Base-by-base conservation (phyloP, 2,329 filamentous ascomycete species). In the Fusarium tuaranense region DNA sequence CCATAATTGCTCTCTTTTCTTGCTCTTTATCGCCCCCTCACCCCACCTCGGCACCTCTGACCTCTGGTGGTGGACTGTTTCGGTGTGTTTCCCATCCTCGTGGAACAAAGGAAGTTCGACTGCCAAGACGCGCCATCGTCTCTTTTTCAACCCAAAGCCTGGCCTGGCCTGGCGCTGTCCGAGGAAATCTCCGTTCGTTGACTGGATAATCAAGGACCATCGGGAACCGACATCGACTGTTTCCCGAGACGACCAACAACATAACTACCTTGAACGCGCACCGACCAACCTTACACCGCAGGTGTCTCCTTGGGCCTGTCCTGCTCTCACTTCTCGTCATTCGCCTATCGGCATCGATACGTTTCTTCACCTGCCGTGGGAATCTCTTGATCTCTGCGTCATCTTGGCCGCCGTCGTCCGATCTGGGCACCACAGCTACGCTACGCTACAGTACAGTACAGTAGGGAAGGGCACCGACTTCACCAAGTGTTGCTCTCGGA, bases 71-170 rank as follows among this genome's bases (percentile, higher is more conserved):
- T 70, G 74, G 74, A 72, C 55, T 61, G 51, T 51, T 38, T 61
- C 41, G 62, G 38, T 34, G 44, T 61, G 34, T 60, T 25, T 65
- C 41, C 39, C 44, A 32, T 57, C 64, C 62, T 73, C 72, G 61
- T 71, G 63, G 70, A 73, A 76, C 73, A 76, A 74, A 76, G 68
- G 64, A 69, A 75, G 70, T 55, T 64, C 55, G 60, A 62, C 55
- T 64, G 62, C 58, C 70, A 68, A 73, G 55, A 63, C 73, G 70
- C 51, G 44, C 20, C 51, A 36, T 57, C 41, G 44, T 53, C 63
- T 4, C 51, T 39, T 57, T 53, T 57, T 63, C 69, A 58, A 55
- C 48, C 63, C 22, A 25, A 57, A 25, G 55, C 36, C 48, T 59
- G 30, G 38, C 25, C 34, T 22, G 20, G 55, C 41, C 48, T 59